A percentile compares a stretch with the other conserved stretches of the same genome.
phyloP scores from a whole-genome alignment of 805 yeast genomes.

The Candida mattraensis region DNA sequence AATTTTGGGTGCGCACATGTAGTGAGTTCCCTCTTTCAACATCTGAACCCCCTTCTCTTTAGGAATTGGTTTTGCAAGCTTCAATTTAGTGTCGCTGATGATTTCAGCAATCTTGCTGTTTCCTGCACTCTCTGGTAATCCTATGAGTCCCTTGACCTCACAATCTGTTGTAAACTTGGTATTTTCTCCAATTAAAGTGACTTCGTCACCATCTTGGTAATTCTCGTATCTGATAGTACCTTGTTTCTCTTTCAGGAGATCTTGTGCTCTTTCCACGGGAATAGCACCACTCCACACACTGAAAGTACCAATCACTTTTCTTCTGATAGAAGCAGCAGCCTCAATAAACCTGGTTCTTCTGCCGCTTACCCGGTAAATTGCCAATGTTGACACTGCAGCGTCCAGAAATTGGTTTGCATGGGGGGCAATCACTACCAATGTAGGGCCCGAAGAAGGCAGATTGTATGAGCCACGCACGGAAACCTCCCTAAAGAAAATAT shows the following conservation, averaged over 20 bases:
- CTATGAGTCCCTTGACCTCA: constrained; percentile 64
- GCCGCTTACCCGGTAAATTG: constrained; percentile 62
- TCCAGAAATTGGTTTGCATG: constrained; percentile 91
- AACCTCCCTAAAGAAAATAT: constrained; percentile 83
- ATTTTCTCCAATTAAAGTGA: constrained; percentile 61
- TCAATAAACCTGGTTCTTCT: constrained; percentile 78
- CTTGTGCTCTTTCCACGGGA: constrained; percentile 93
- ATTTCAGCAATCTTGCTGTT: constrained; percentile 69
- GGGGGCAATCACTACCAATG: constrained; percentile 93
- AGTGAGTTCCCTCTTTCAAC: constrained; percentile 53
- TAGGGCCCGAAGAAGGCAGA: constrained; percentile 70
- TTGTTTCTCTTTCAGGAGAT: constrained; percentile 65
- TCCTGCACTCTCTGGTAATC: constrained; percentile 76
- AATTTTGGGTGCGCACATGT: constrained; percentile 72
- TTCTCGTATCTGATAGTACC: constrained; percentile 52
- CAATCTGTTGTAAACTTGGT: constrained; percentile 70
- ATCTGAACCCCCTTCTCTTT: constrained; percentile 46
- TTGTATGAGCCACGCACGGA: constrained; percentile 83
- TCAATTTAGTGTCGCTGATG: constrained; percentile 66
- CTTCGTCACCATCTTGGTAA: constrained; percentile 43
- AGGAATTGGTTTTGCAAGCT: constrained; percentile 68
- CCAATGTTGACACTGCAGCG: constrained; percentile 67
- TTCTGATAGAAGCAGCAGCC: constrained; percentile 75
- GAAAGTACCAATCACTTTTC: constrained; percentile 69
- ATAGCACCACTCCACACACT: constrained; percentile 77